Base-by-base conservation (phyloP, 1,284 basidiomycete genomes). In the Puccinia coronata region DNA sequence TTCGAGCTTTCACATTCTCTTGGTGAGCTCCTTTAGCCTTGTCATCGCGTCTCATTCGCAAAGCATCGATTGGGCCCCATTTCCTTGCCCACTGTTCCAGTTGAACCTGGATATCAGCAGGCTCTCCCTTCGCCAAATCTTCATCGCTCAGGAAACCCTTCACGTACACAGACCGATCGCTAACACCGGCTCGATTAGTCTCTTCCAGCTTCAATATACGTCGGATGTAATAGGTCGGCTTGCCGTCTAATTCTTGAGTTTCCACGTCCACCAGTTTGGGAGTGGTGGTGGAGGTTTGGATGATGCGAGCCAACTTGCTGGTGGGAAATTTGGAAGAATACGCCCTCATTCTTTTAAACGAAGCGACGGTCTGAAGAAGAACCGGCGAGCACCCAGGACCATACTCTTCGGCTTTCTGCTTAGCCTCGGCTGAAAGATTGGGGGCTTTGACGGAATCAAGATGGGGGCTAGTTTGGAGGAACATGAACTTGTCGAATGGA, bases 401-500 rank as follows among this genome's bases (percentile, higher is more conserved):
- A 43, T 81, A 81, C 14, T 25, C 51, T 28, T 81, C 71, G 14
- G 79, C 79, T 31, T 81, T 81, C 36, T 65, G 3, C 28, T 65
- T 73, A n/a, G 79, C 79, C n/a, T 81, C 79, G 16, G 79, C 4
- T 18, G 79, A 67, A 11, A 81, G 51, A 49, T 72, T 74, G 53
- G 79, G 59, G 39, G 59, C 71, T 69, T 81, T 81, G 49, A 81
- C 49, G 6, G 79, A 59, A 57, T 74, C 59, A 16, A 81, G 71
- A 57, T 81, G 61, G 57, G 79, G 79, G 25, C 47, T 81, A 36
- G 79, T 69, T 67, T 81, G 79, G 70, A 65, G 59, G 57, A 81
- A 98, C 91, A 98, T 95, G 89, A 97, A 98, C 91, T 93, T 95
- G 90, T 98, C 97, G 84, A 92, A 96, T 18, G 97, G 96, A 71